Conservation (phyloP, 176 grass and related monocot genomes). For the Otatea glauca region DNA sequence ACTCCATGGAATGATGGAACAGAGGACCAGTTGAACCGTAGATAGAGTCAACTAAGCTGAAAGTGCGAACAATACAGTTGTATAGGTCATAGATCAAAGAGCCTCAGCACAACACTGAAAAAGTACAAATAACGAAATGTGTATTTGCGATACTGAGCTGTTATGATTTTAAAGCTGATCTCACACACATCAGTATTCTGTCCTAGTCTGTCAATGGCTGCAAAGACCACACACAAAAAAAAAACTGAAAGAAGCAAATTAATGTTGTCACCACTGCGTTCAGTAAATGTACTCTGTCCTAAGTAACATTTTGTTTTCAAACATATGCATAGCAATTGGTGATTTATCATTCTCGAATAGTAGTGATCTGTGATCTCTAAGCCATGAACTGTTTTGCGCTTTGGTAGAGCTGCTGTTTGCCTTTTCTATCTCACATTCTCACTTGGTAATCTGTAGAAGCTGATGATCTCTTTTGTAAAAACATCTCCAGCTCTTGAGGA, state of each 20-base stretch:
- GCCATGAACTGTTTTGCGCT: background rate
- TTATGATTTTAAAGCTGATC: background rate
- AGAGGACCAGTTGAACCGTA: background rate
- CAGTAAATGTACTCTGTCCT: background rate
- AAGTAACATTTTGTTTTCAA: background rate
- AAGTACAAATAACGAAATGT: background rate
- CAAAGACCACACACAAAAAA: too few relatives aligned
- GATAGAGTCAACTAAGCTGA: background rate
- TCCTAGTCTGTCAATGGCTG: background rate
- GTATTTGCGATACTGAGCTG: background rate
- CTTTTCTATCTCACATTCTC: background rate
- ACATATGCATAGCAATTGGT: background rate
- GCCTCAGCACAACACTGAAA: background rate
- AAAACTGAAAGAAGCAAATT: background rate
- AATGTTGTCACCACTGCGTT: background rate
- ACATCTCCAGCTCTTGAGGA: slow-evolving; percentile 76
- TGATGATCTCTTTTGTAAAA: background rate
- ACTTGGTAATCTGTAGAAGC: background rate
- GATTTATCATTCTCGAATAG: background rate
- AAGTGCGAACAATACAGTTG: background rate
- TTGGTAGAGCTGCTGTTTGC: background rate
- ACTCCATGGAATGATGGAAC: background rate
- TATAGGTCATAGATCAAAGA: background rate
- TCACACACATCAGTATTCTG: background rate
- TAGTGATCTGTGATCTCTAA: background rate